phyloP scores from a whole-genome alignment of 768 basidiomycete species.

The Hericium erinaceus region DNA sequence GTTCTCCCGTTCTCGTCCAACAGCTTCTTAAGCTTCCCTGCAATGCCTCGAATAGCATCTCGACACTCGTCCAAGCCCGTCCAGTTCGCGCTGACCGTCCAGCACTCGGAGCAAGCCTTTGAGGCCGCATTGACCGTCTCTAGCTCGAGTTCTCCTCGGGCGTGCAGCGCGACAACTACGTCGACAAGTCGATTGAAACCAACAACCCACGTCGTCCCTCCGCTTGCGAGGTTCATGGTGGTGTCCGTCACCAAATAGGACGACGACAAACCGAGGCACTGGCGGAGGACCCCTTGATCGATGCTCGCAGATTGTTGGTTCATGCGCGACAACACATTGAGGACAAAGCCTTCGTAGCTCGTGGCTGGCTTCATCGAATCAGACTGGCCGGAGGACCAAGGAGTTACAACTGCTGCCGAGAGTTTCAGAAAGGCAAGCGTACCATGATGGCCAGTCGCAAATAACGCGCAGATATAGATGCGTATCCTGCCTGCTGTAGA shows the following conservation, averaged over 20 bases:
- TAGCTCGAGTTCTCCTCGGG: constrained; percentile 58
- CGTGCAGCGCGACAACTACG: constrained; percentile 62
- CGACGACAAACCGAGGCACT: constrained; percentile 60
- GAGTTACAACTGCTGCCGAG: too few species aligned
- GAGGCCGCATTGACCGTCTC: constrained; percentile 68
- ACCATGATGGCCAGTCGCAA: too few species aligned
- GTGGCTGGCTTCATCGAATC: constrained; percentile 29
- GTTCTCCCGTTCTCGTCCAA: constrained; percentile 47
- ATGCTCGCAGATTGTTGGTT: constrained; percentile 36
- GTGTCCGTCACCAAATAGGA: constrained; percentile 75
- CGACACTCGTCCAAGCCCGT: constrained; percentile 54
- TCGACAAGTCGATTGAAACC: constrained; percentile 68
- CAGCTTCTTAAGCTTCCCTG: constrained; percentile 46
- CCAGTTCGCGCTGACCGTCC: constrained; percentile 65
- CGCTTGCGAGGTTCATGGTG: constrained; percentile 49
- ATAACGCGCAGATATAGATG: too few species aligned
- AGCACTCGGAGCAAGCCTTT: constrained; percentile 70
- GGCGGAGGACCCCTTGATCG: constrained; percentile 54
- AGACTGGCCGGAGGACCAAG: too few species aligned
- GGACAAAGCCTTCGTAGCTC: constrained; percentile 52
- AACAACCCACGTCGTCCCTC: constrained; percentile 51
- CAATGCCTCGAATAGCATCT: constrained; percentile 52
- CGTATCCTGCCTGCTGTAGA: too few species aligned
- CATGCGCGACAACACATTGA: constrained; percentile 43
- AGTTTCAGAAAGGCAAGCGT: too few species aligned